Conservation (phyloP, 345 rosid genomes). For the Linum lewisii region DNA sequence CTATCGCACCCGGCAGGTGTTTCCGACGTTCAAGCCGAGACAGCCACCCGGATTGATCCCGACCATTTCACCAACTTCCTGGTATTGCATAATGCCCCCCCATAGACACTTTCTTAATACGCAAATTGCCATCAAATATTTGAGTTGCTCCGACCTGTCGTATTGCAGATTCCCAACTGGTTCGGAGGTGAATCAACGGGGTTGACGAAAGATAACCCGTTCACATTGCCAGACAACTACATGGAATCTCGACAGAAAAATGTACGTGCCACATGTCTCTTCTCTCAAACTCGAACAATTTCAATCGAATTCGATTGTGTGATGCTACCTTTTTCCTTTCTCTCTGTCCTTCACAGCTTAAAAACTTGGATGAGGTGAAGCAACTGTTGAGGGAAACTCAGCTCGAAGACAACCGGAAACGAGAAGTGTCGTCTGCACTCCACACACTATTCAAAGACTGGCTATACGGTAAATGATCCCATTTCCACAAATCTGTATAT, state of each 20-base stretch:
- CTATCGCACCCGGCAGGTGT: conserved; percentile 96
- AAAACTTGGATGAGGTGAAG: conserved; percentile 68
- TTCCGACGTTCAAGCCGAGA: conserved; percentile 84
- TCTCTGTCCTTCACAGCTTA: conserved; percentile 52
- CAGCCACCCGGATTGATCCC: conserved; percentile 72
- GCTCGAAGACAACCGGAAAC: conserved; percentile 78
- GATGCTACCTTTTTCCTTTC: not conserved
- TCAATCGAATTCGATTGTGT: too few relatives aligned
- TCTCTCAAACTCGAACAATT: not conserved
- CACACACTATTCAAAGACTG: conserved; percentile 94
- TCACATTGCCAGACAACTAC: conserved; percentile 69
- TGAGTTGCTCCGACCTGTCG: conserved; percentile 3
- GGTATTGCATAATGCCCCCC: conserved; percentile 32
- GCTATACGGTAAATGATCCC: conserved; percentile 63
- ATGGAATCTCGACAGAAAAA: conserved; percentile 68
- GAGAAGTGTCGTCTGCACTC: conserved; percentile 76
- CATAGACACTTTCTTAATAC: not conserved
- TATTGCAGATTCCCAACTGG: conserved; percentile 83
- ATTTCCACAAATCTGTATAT: not conserved
- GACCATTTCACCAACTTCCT: conserved; percentile 88
- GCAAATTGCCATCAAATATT: not conserved
- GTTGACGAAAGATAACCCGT: conserved; percentile 76
- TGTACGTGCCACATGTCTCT: conserved; percentile 29
- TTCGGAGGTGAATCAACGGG: conserved; percentile 60
- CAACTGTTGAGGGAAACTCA: conserved; percentile 62